These are phyloP conservation scores for Fusarium albosuccineum DNA, from an alignment of 2,329 filamentous ascomycete species.

Conservation along the genomic window DNA sequence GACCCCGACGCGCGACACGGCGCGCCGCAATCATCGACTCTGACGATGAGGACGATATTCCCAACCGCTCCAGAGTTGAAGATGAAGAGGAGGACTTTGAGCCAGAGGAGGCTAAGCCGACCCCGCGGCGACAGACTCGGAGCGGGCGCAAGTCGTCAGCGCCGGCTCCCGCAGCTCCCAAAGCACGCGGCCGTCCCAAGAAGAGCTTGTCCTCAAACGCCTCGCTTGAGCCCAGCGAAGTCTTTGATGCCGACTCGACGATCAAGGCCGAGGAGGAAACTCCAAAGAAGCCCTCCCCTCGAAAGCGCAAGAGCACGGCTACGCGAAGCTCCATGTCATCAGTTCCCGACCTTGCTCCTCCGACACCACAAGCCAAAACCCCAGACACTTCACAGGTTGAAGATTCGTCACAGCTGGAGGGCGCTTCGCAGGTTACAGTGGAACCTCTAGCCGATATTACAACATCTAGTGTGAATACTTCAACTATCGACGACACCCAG, in stretches of 20 bases:
- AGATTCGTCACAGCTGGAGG: constrained; percentile 36
- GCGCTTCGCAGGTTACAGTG: constrained; percentile 61
- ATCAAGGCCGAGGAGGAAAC: constrained; percentile 50
- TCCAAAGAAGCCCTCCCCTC: constrained; percentile 63
- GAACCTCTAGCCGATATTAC: constrained; percentile 83
- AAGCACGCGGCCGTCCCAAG: constrained; percentile 55
- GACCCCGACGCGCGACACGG: constrained; percentile 65
- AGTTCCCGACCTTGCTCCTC: constrained; percentile 55
- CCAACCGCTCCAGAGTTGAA: constrained; percentile 65
- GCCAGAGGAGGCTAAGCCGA: constrained; percentile 71
- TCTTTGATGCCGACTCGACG: constrained; percentile 51
- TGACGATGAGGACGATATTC: constrained; percentile 78
- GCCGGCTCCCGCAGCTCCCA: constrained; percentile 62
- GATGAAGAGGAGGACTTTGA: constrained; percentile 83
- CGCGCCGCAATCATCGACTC: constrained; percentile 83
- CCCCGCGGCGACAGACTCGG: constrained; percentile 65
- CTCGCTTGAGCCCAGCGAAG: constrained; percentile 53
- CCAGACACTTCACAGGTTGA: constrained; percentile 66
- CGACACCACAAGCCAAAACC: constrained; percentile 67
- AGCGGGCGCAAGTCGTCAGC: constrained; percentile 57
- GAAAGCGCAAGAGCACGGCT: constrained; percentile 75
- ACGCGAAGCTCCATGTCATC: constrained; percentile 57
- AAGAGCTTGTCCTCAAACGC: constrained; percentile 53
- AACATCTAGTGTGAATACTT: constrained; percentile 69
- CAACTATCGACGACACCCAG: constrained; percentile 47